Percentiles rank a stretch among this genome's conserved stretches.
Conservation (phyloP, 495 filamentous ascomycete genomes). For the Neurospora pannonica region DNA sequence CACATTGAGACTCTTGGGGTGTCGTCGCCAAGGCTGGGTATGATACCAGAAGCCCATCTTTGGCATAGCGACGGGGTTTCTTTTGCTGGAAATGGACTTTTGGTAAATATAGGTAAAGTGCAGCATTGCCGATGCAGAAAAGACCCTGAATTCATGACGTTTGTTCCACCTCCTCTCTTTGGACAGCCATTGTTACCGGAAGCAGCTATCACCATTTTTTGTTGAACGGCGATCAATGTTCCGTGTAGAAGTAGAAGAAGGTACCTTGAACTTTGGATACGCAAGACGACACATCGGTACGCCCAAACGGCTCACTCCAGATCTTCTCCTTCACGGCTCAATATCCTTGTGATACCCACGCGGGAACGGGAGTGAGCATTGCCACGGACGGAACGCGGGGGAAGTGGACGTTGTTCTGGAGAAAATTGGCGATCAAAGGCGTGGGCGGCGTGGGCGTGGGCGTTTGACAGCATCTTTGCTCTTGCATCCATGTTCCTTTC, state of each 20-base stretch:
- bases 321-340: background rate
- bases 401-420: background rate
- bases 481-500: background rate
- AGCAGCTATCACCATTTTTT: background rate
- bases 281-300: background rate
- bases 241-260: background rate
- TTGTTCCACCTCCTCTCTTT: background rate
- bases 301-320: background rate
- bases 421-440: background rate
- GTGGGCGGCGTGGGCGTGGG: background rate
- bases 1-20: background rate
- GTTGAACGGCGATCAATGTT: background rate
- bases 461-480: background rate
- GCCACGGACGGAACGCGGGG: background rate
- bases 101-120: background rate
- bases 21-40: background rate
- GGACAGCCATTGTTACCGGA: background rate
- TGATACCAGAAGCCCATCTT: background rate
- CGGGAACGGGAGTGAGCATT: background rate
- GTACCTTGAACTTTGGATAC: background rate
- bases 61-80: background rate
- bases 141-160: background rate
- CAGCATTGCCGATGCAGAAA: background rate
- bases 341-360: background rate
- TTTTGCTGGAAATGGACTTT: background rate